Base-by-base conservation (phyloP, 2,329 filamentous ascomycete species). In the Paraphoma sp. region DNA sequence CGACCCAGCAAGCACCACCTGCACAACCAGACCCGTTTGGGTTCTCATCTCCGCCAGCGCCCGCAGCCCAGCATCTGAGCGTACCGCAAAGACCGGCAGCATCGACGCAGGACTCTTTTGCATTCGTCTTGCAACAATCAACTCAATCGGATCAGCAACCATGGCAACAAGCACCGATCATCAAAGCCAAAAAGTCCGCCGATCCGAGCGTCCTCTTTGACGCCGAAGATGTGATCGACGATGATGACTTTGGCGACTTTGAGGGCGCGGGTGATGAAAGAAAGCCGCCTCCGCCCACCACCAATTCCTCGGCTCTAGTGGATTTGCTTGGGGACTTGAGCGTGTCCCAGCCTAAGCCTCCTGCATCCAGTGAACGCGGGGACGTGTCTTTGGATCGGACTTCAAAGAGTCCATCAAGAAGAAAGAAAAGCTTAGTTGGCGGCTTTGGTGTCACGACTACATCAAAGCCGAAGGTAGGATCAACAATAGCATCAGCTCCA, bases 141-240 rank as follows among this genome's bases (percentile, higher is more conserved):
- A 11, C 45, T 7, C 59, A 67, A 14, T n/a, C 57, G 9, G 38
- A 50, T 6, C 57, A 67, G 16, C 55, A 55, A 11, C 43, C 55
- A 40, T 72, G 69, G 71, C 64, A 68, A 31, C 65, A 56, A 43
- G 68, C 70, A 11, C 67, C 68, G 1, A 51, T 74, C 2, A 33
- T 72, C 23, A 73, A 71, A 48, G 66, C 73, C 17, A 74, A 72
- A 53, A 72, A 69, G 50, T 65, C 71, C 31, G 53, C 66, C 16
- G 74, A 78, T 59, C 68, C 75, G 3, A 77, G 70, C 54, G 75
- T 79, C 3, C 58, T 79, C 2, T 79, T 79, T 53, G 76, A 79
- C 58, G 76, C 71, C 43, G 74, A 76, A 50, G 75, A 78, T 53
- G 69, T 73, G 43, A 42, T 66, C 9, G 68, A 59, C 12, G 66